These are phyloP conservation scores for Oehlia diaphana DNA, from an alignment of 192 early-diverging fungal genomes.

Conservation along the genomic window DNA sequence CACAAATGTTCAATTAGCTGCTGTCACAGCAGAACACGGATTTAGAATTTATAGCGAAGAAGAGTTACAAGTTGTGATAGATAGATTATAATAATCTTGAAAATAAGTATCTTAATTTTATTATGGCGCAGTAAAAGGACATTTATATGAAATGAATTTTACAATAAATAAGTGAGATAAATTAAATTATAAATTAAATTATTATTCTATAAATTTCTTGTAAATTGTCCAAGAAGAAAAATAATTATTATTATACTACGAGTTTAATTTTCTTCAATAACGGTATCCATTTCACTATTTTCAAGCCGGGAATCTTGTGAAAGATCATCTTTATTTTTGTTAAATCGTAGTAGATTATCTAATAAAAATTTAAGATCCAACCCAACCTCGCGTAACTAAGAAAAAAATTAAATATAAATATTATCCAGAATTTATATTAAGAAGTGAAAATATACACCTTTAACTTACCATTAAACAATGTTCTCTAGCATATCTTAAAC, in stretches of 20 bases:
- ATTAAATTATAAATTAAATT: no score
- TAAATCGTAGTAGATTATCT: slow-evolving; percentile 11
- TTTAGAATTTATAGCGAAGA: slow-evolving; percentile 81
- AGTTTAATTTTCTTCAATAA: neutral
- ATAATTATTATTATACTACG: neutral
- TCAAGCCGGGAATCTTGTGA: neutral
- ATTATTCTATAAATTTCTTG: no score
- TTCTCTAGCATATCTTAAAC: slow-evolving; percentile 17
- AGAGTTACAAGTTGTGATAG: slow-evolving; percentile 78
- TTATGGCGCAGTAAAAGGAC: neutral
- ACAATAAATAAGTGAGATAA: no score
- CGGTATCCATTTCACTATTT: neutral
- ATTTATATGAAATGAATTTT: neutral
- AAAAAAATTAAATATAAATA: neutral
- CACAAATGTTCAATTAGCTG: slow-evolving; percentile 92
- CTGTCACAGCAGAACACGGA: slow-evolving; percentile 75
- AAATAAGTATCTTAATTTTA: neutral
- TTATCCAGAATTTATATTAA: neutral
- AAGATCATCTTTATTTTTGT: neutral
- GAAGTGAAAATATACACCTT: neutral
- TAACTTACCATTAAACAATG: slow-evolving; percentile 27
- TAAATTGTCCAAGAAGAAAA: no score
- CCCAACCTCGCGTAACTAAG: slow-evolving; percentile 18
- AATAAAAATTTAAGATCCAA: slow-evolving; percentile 28
- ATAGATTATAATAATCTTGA: slow-evolving; percentile 53